These are phyloP conservation scores for Berberis vulgaris DNA, from an alignment of 164 flowering plant genomes.

Conservation along the genomic window DNA sequence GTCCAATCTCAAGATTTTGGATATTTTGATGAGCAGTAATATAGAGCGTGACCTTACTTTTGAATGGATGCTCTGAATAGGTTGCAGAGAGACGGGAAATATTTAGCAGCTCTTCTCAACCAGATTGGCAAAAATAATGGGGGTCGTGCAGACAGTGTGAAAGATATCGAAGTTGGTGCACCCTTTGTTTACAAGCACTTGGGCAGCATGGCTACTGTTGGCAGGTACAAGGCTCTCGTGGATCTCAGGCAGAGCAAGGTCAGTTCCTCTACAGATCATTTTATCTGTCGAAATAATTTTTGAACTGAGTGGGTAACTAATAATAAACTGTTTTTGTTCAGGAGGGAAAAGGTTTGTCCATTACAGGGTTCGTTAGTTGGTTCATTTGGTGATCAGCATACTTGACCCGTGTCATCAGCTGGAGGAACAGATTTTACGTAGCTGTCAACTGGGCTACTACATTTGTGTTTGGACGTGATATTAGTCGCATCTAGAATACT, in stretches of 20 bases:
- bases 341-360: conserved; percentile 72
- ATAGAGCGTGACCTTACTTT: background rate
- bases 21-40: too few relatives aligned
- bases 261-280: background rate
- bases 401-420: conserved; percentile 86
- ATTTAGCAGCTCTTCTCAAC: conserved; percentile 55
- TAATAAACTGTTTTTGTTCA: conserved; percentile 19
- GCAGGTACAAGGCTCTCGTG: conserved; percentile 93
- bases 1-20: too few relatives aligned
- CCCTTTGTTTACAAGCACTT: conserved; percentile 87
- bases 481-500: conserved; percentile 55
- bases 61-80: conserved; percentile 22
- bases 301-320: background rate
- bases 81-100: conserved; percentile 97
- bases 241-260: conserved; percentile 95
- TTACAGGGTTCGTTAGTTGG: conserved; percentile 84
- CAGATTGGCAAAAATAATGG: conserved; percentile 65
- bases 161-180: conserved; percentile 45
- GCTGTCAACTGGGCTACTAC: conserved; percentile 90
- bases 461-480: conserved; percentile 87
- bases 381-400: conserved; percentile 94
- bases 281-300: background rate
- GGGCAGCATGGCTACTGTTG: conserved; percentile 96
- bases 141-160: conserved; percentile 55
- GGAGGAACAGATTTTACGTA: conserved; percentile 96